A percentile compares a stretch with the other conserved stretches of the same genome.
Evolutionary conservation across 83 land plant genomes (phyloP).

Genomic region (Picea abies): DNA sequence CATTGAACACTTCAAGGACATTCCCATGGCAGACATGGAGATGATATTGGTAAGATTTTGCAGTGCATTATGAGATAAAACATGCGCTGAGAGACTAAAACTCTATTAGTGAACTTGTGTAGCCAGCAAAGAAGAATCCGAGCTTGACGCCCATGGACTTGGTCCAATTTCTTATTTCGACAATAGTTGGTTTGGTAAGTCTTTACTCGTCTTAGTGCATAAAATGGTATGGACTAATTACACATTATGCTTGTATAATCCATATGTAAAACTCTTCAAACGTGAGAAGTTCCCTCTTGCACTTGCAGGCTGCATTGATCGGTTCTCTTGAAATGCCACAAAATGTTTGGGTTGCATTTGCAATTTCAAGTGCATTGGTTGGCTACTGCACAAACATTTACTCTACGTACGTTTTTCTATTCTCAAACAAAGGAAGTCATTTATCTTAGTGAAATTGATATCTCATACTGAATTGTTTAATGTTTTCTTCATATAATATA

Average conservation of each 20-base stretch:
- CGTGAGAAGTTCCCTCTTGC: background rate
- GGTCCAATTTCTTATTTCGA: conserved; percentile 80
- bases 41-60: conserved; percentile 74
- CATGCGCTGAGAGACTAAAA: background rate
- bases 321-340: conserved; percentile 77
- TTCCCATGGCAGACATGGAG: conserved; percentile 99
- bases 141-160: conserved; percentile 95
- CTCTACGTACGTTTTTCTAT: conserved; percentile 53
- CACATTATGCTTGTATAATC: background rate
- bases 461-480: too few relatives aligned
- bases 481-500: too few relatives aligned
- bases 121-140: conserved; percentile 98
- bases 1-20: conserved; percentile 82
- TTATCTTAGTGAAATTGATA: too few relatives aligned
- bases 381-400: conserved; percentile 82
- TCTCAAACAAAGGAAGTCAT: too few relatives aligned
- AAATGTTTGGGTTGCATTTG: conserved; percentile 71
- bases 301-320: conserved; percentile 63
- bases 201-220: background rate
- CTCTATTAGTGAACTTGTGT: background rate
- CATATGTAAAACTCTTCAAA: too few relatives aligned
- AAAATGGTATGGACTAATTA: background rate
- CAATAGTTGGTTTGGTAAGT: conserved; percentile 87
- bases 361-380: conserved; percentile 61
- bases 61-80: background rate